These are phyloP conservation scores for Rhizopogon vesiculosus DNA, from an alignment of 768 basidiomycete genomes.

Conservation along the genomic window DNA sequence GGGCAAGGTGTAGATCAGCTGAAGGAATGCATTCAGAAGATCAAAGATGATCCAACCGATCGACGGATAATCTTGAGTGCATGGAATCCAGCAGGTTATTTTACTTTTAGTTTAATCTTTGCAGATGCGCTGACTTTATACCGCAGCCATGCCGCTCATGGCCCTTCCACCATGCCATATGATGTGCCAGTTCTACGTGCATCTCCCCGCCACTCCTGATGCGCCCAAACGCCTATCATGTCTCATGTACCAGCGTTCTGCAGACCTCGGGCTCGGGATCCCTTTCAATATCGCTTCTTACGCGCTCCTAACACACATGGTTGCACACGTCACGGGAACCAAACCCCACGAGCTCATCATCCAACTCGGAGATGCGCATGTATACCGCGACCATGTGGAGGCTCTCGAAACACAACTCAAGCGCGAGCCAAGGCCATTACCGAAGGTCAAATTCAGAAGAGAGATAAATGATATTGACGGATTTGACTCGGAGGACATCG, in stretches of 20 bases:
- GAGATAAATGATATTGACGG: constrained; percentile 72
- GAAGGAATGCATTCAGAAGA: constrained; percentile 83
- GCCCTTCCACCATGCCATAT: constrained; percentile 98
- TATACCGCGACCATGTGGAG: constrained; percentile 88
- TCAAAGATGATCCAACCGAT: constrained; percentile 90
- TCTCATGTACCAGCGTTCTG: constrained; percentile 96
- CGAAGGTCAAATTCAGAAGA: constrained; percentile 70
- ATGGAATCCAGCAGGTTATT: constrained; percentile 94
- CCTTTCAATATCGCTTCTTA: constrained; percentile 99
- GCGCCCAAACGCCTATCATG: constrained; percentile 78
- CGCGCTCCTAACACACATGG: constrained; percentile 94
- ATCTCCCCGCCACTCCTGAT: constrained; percentile 56
- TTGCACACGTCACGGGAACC: constrained; percentile 87
- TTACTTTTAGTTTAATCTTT: not conserved
- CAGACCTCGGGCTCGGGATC: constrained; percentile 94
- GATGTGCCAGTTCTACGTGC: constrained; percentile 99
- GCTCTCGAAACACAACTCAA: constrained; percentile 80
- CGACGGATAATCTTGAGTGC: constrained; percentile 91
- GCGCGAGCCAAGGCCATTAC: constrained; percentile 78
- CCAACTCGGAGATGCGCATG: constrained; percentile 96
- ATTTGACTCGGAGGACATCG: constrained; percentile 75
- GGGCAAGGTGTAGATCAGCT: constrained; percentile 93
- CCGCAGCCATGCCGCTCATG: constrained; percentile 85
- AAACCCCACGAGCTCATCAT: constrained; percentile 88
- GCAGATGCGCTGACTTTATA: not conserved